Evolutionary conservation across 257 asterid species (phyloP), one percentile per base, ranked within the genome.

Genomic region (Petunia axillaris): DNA sequence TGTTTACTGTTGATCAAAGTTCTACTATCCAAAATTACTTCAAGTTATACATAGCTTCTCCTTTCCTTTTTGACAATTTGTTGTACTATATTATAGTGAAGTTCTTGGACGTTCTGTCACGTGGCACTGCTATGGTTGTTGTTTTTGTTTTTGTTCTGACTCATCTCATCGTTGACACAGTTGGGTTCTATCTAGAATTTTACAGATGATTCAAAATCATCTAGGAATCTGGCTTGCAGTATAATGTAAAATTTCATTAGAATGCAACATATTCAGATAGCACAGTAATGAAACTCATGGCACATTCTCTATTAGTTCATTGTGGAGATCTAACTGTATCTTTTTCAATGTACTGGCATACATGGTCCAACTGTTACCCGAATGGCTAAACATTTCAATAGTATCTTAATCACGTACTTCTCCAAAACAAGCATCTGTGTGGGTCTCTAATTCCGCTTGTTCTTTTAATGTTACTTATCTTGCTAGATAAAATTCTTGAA

Each of bases 391-490:
- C 44, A 46, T 71, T 71, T 71, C 35, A 71, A 36, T 71, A 71
- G 77, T 38, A 71, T 71, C 60, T 40, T 15, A 25, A 48, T 48
- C 58, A 35, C 10, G 11, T 48, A 50, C 16, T 38, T 48, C 77
- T 46, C 43, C 8, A 63, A 8, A 36, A n/a, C 41, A 71, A 48
- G 60, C 77, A 48, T 71, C 35, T 8, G 1, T 48, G 41, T 14
- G 60, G 77, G 62, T 73, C 78, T 73, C 59, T 70, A 70, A 70
- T 25, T 67, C 10, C 35, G 25, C 60, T 48, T 10, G 59, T 71
- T 71, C 77, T 48, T 70, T 71, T 10, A 46, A 2, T 25, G 25
- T 0, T 25, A 48, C 1, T 10, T 15, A 59, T 48, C 60, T 35
- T 46, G 58, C 77, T 71, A 25, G 5, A 35, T 11, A 71, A 71